A percentile compares a stretch with the other conserved stretches of the same genome.
These are phyloP conservation scores for Drechslera avenae DNA, from an alignment of 2,329 filamentous ascomycete genomes.

Conservation along the genomic window DNA sequence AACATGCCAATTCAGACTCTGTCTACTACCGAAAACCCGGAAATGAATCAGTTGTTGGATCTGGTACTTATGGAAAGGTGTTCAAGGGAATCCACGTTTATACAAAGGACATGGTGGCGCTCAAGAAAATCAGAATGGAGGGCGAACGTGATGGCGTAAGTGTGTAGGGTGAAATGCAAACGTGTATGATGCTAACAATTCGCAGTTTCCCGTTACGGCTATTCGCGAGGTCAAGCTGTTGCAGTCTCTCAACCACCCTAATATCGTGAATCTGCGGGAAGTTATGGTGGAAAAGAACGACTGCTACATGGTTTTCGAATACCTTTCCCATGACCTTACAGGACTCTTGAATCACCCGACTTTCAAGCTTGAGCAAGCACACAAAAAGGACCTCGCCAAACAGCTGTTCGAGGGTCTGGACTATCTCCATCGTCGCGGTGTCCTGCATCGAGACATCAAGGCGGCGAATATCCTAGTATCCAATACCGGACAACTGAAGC, in stretches of 20 bases:
- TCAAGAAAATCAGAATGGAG: slow-evolving; percentile 94
- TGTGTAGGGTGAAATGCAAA: slow-evolving; percentile 9
- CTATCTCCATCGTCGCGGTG: slow-evolving; percentile 90
- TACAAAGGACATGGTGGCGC: slow-evolving; percentile 78
- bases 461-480: slow-evolving; percentile 96
- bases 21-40: slow-evolving; percentile 95
- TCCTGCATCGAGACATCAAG: slow-evolving; percentile 96
- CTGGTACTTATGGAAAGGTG: slow-evolving; percentile 93
- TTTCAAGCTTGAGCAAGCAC: slow-evolving; percentile 80
- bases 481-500: slow-evolving; percentile 83
- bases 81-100: slow-evolving; percentile 96
- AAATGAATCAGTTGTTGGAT: slow-evolving; percentile 96
- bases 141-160: slow-evolving; percentile 78
- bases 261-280: slow-evolving; percentile 82
- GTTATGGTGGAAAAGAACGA: slow-evolving; percentile 99
- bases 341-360: slow-evolving; percentile 93
- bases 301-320: slow-evolving; percentile 99
- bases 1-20: slow-evolving; percentile 79
- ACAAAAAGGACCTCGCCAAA: slow-evolving; percentile 90
- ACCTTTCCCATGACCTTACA: slow-evolving; percentile 93
- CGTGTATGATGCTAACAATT: slow-evolving; percentile 29
- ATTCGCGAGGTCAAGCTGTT: slow-evolving; percentile 89
- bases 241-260: slow-evolving; percentile 81
- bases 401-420: slow-evolving; percentile 94
- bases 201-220: slow-evolving; percentile 79